Conservation (phyloP, 371 early-diverging fungal species). For the Sporodiniella umbellata region DNA sequence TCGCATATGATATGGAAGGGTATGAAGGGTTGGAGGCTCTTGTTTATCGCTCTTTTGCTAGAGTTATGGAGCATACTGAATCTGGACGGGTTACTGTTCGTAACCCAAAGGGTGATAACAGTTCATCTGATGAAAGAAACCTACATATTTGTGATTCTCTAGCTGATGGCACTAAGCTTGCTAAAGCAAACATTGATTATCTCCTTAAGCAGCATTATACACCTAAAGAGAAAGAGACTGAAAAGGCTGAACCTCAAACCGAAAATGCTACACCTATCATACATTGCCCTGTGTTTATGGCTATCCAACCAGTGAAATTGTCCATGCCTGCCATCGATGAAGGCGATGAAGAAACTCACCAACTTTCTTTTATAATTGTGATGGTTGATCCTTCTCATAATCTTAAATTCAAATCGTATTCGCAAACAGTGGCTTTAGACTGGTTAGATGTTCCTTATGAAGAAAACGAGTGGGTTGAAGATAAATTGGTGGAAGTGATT, state of each 20-base stretch:
- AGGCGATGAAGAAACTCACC: constrained; percentile 25
- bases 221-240: constrained; percentile 12
- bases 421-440: constrained; percentile 54
- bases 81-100: constrained; percentile 65
- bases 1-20: constrained; percentile 63
- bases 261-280: constrained; percentile 51
- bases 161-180: constrained; percentile 53
- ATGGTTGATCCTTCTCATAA: constrained; percentile 63
- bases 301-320: constrained; percentile 58
- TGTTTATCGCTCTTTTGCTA: constrained; percentile 60
- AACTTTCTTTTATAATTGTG: constrained; percentile 50
- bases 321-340: constrained; percentile 17
- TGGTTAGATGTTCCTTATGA: constrained; percentile 66
- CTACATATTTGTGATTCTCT: constrained; percentile 60
- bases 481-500: constrained; percentile 57
- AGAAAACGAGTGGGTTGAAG: constrained; percentile 71
- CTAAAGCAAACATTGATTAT: constrained; percentile 29
- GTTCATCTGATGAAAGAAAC: constrained; percentile 28
- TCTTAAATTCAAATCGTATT: constrained; percentile 54
- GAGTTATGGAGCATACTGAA: constrained; percentile 70
- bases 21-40: constrained; percentile 57
- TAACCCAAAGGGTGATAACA: constrained; percentile 39
- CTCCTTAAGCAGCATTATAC: constrained; percentile 20
- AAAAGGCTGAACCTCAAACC: constrained; percentile 24
- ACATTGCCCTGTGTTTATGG: constrained; percentile 62